phyloP scores from a whole-genome alignment of 257 asterid genomes.

The Nicotiana undulata region DNA sequence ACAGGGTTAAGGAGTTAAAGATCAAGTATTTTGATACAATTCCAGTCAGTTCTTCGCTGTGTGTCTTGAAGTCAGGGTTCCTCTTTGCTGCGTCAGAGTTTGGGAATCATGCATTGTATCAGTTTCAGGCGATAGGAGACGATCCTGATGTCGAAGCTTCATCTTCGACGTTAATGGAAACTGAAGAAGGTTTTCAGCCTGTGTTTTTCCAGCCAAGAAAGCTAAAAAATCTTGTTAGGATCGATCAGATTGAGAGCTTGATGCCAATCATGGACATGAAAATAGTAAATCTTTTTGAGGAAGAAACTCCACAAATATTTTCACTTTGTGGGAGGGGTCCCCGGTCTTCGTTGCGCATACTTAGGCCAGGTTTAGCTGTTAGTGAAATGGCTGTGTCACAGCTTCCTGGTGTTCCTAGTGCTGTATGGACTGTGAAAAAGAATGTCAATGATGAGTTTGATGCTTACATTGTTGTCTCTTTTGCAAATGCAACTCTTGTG shows the following conservation, averaged over 20 bases:
- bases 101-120: conserved; percentile 96
- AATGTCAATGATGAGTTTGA: conserved; percentile 91
- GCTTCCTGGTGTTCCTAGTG: conserved; percentile 98
- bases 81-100: conserved; percentile 97
- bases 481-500: conserved; percentile 97
- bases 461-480: conserved; percentile 95
- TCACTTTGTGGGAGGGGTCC: conserved; percentile 97
- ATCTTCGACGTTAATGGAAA: conserved; percentile 89
- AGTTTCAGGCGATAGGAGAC: conserved; percentile 91
- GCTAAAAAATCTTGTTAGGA: conserved; percentile 85
- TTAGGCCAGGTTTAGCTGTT: conserved; percentile 95
- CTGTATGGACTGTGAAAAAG: conserved; percentile 98
- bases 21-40: conserved; percentile 93
- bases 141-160: conserved; percentile 97
- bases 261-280: conserved; percentile 98
- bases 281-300: conserved; percentile 77
- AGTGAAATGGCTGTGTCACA: conserved; percentile 99
- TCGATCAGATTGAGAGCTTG: conserved; percentile 90
- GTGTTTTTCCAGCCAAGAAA: conserved; percentile 95
- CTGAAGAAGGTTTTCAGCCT: conserved; percentile 96
- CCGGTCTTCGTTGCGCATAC: conserved; percentile 76
- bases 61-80: conserved; percentile 96
- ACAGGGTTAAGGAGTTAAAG: conserved; percentile 80
- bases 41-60: conserved; percentile 85
- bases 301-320: conserved; percentile 94